Base-by-base conservation (phyloP, 345 rosid genomes). In the Brassica cretica region DNA sequence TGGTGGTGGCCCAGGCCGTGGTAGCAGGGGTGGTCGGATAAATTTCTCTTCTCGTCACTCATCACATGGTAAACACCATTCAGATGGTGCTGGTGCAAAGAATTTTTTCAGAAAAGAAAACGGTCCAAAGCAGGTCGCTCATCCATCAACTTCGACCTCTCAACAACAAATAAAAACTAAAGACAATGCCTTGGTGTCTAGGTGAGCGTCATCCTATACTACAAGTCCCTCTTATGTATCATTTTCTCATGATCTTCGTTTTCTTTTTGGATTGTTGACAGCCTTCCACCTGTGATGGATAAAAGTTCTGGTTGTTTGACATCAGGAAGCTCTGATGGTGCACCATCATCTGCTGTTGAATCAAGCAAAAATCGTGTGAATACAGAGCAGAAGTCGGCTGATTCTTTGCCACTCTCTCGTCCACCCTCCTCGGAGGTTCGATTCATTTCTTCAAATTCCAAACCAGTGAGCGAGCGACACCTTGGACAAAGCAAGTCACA, bases 71-170 rank as follows among this genome's bases (percentile, higher is more conserved):
- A 88, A 80, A 56, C 37, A 72, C 65, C 58, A 44, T 15, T 29
- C 53, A 94, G 98, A 90, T 87, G 85, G 82, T 80, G 85, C 87
- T 66, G 87, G 84, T 72, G 84, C 89, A 72, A 90, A 83, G 87
- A 82, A 74, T 74, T 85, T 82, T 74, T 88, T 83, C 78, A 91
- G 81, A 84, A 83, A 72, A 51, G 84, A 79, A 77, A 89, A 88
- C 74, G 81, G 80, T 72, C 71, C 82, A 59, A 91, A 89, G 76
- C 87, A 88, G 82, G 84, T 77, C 76, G 73, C 70, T 51, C 84
- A 75, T 66, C 82, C 84, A 58, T 86, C 87, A 12, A 72, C 82
- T 32, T 82, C 86, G 70, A 67, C 81, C 59, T 79, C 84, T 2
- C 84, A 77, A 53, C 84, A 77, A 53, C 92, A 84, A 73, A 73